Evolutionary conservation across 352 stramenopile species (phyloP), one percentile per base, ranked within the genome.

Genomic region (Phytophthora hybrid): DNA sequence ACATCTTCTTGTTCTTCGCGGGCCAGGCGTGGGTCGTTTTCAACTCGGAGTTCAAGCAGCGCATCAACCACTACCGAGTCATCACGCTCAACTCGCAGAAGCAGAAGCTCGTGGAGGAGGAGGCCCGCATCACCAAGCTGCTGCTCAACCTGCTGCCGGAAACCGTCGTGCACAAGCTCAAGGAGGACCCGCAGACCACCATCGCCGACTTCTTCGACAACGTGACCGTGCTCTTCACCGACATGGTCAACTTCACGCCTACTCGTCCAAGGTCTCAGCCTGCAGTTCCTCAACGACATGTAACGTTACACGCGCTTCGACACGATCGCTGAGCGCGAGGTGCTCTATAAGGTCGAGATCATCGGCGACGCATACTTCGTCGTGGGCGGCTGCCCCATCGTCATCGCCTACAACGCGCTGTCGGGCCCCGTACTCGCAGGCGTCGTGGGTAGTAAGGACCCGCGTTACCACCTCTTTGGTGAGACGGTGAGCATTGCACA

Each of bases 261-360:
- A 95, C 59, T 94, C 84, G 66, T 91, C 80, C 58, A 91, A 94
- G 57, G 84, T 97, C 19, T 89, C 79, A 11, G 85, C 88, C 31
- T 97, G n/a, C 86, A 94, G 64, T 92, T 97, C 58, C 78, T 97
- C 34, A 95, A 97, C 73, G 88, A 91, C 55, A 91, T 97, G 79
- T 26, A 26, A 26, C 23, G 23, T 26, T 98, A 95, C 74, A 95
- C 90, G 29, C 80, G 87, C 14, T 97, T 98, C 47, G 91, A 97
- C 71, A 88, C 83, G 51, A 90, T 97, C 59, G 82, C 88, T 9
- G 87, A 97, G 72, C 87, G 93, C 41, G 88, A 96, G 66, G 87
- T 88, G 44, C 80, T 97, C 3, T 94, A 97, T 79, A 97, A 97
- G 69, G 87, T 97, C 8, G 90, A 98, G 71, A 97, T 95, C 62